These are phyloP conservation scores for Stachybotrys elegans DNA, from an alignment of 2,329 filamentous ascomycete genomes.

Conservation along the genomic window DNA sequence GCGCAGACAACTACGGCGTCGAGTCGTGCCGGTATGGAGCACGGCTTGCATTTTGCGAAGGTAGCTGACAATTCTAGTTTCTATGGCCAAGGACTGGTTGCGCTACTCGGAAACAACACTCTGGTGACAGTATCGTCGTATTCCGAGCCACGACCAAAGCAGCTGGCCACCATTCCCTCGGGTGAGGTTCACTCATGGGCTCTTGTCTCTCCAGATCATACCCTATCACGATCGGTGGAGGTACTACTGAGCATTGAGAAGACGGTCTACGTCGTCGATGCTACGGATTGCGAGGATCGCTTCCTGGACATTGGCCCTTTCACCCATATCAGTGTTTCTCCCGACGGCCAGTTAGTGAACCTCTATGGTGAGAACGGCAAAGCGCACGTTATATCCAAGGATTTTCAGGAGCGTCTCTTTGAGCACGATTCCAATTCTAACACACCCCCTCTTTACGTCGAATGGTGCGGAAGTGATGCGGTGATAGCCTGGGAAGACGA, in stretches of 20 bases:
- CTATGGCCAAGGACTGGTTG: constrained; percentile 89
- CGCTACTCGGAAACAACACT: constrained; percentile 81
- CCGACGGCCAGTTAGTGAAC: constrained; percentile 82
- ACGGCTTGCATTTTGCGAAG: not conserved
- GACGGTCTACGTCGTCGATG: constrained; percentile 83
- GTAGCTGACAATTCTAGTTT: constrained; percentile 44
- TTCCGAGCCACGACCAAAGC: constrained; percentile 80
- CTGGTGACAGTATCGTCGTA: constrained; percentile 86
- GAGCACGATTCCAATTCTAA: constrained; percentile 87
- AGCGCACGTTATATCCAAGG: constrained; percentile 88
- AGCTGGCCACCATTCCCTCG: constrained; percentile 70
- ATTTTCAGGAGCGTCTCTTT: constrained; percentile 88
- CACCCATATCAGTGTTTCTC: constrained; percentile 82
- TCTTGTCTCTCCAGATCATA: constrained; percentile 80
- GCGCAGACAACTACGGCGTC: constrained; percentile 83
- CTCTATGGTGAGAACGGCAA: constrained; percentile 82
- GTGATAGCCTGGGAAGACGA: constrained; percentile 98
- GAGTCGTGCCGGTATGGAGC: constrained; percentile 68
- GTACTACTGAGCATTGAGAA: constrained; percentile 79
- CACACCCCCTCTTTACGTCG: constrained; percentile 79
- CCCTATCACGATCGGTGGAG: constrained; percentile 88
- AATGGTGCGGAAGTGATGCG: constrained; percentile 96
- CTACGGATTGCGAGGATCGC: constrained; percentile 84
- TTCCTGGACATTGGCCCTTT: constrained; percentile 91
- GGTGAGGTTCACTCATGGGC: constrained; percentile 84